phyloP scores from a whole-genome alignment of 192 early-diverging fungal species.

The Backusella liffmaniae region DNA sequence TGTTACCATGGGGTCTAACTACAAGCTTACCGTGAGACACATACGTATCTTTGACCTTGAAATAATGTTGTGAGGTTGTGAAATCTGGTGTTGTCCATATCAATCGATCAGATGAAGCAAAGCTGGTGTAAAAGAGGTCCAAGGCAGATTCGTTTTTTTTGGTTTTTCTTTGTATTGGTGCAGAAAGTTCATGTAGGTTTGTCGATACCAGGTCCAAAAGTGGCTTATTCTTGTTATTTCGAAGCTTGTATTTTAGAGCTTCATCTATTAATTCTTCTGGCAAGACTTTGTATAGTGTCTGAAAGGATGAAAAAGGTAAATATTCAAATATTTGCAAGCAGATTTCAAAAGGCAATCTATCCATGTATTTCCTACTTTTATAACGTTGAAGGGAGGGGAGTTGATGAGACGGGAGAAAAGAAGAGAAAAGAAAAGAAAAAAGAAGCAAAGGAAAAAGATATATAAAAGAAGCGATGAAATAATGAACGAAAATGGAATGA shows the following conservation, averaged over 20 bases:
- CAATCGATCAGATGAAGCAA: slow-evolving; percentile 11
- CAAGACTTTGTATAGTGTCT: slow-evolving; percentile 20
- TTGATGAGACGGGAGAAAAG: background rate
- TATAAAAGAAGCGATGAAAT: background rate
- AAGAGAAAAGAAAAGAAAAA: slow-evolving; percentile 9
- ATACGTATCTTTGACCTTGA: slow-evolving; percentile 34
- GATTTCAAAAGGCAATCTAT: slow-evolving; percentile 29
- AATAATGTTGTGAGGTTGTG: slow-evolving; percentile 11
- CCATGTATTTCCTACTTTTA: background rate
- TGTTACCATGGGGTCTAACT: slow-evolving; percentile 17
- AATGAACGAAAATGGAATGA: slow-evolving; percentile 1
- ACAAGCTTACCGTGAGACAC: slow-evolving; percentile 36
- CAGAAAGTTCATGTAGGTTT: slow-evolving; percentile 29
- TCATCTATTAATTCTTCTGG: slow-evolving; percentile 18
- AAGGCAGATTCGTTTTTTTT: slow-evolving; percentile 30
- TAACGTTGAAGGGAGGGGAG: background rate
- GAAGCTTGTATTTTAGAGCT: slow-evolving; percentile 23
- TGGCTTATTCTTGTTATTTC: slow-evolving; percentile 8
- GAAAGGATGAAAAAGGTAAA: slow-evolving; percentile 23
- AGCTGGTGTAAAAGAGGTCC: slow-evolving; percentile 12
- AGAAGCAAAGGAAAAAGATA: slow-evolving; percentile 11
- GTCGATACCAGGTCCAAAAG: slow-evolving; percentile 28
- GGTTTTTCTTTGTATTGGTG: background rate
- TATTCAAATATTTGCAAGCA: slow-evolving; percentile 23
- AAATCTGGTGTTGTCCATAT: slow-evolving; percentile 29